Base-by-base conservation (phyloP, 331 rosid genomes). In the Acacia concinna region DNA sequence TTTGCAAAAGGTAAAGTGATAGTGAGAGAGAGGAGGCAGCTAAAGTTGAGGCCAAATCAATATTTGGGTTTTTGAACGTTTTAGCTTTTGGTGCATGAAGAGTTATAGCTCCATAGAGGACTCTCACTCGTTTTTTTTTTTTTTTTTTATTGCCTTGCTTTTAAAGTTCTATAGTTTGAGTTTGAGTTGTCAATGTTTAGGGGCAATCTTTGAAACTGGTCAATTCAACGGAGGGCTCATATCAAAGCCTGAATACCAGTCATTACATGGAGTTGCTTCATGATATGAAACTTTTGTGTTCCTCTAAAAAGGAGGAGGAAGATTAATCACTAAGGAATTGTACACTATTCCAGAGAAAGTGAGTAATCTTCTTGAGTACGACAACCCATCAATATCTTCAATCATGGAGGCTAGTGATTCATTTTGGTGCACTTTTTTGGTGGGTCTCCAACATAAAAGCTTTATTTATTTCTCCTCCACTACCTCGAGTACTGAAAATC, bases 261-360 rank as follows among this genome's bases (percentile, higher is more conserved):
- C 51, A 34, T 57, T 59, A 0, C 43, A 40, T 38, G 52, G 51
- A 34, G 47, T 37, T 64, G 78, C 64, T 17, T 15, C 65, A 49
- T 77, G 43, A 41, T 71, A 78, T 74, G 78, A 65, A 52, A 70
- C 60, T 3, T 46, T 4, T 27, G 73, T 4, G 38, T 6, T 25
- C 6, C 25, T 64, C 78, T 71, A 51, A 18, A 20, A 2, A 10
- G n/a, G 43, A 31, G 82, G 82, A 31, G 82, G 84, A 78, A 79
- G 88, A 79, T 87, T 87, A 87, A 79, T 75, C 88, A 68, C 67
- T 81, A 87, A 87, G 90, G 77, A 84, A 84, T 41, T 25, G 71
- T 56, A 23, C 32, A 11, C 63, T 21, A 2, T 56, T 59, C 21
- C 23, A 23, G 73, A 23, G 73, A 82, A 80, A 80, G 81, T 51